Evolutionary conservation across 192 early-diverging fungal species (phyloP).

Genomic region (Endogone sp.): DNA sequence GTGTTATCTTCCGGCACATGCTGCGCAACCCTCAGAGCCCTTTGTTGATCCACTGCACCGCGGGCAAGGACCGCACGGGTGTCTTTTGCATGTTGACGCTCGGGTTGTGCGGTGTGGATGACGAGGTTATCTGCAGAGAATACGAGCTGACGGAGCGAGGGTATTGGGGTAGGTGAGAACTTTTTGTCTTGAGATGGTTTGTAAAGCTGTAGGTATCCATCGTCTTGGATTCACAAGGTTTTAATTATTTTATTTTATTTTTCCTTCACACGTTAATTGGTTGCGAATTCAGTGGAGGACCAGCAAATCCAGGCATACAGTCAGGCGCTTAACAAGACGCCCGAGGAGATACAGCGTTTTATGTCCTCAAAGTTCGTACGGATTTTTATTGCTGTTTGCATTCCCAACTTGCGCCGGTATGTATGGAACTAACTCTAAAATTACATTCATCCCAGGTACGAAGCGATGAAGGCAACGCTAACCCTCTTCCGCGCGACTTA

Average conservation of each 20-base stretch:
- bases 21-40: constrained; percentile 34
- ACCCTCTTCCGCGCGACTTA: background rate
- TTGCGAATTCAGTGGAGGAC: background rate
- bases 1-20: constrained; percentile 42
- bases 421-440: no score
- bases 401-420: no score
- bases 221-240: no score
- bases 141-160: constrained; percentile 56
- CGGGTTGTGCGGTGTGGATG: constrained; percentile 58
- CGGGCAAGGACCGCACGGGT: constrained; percentile 69
- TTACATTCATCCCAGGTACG: background rate
- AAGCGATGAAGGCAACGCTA: background rate
- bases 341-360: background rate
- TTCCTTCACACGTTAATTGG: no score
- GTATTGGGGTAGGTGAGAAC: constrained; percentile 29
- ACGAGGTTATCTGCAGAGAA: constrained; percentile 63
- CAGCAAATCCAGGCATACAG: background rate
- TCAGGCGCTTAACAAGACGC: background rate
- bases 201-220: no score
- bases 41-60: constrained; percentile 67
- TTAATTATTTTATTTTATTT: no score
- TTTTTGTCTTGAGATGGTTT: no score
- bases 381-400: background rate
- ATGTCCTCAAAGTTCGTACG: no score
- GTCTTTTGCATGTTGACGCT: constrained; percentile 55